A percentile compares a stretch with the other conserved stretches of the same genome.
Conservation (phyloP, 2,329 filamentous ascomycete species). For the Aspergillus nomiae region DNA sequence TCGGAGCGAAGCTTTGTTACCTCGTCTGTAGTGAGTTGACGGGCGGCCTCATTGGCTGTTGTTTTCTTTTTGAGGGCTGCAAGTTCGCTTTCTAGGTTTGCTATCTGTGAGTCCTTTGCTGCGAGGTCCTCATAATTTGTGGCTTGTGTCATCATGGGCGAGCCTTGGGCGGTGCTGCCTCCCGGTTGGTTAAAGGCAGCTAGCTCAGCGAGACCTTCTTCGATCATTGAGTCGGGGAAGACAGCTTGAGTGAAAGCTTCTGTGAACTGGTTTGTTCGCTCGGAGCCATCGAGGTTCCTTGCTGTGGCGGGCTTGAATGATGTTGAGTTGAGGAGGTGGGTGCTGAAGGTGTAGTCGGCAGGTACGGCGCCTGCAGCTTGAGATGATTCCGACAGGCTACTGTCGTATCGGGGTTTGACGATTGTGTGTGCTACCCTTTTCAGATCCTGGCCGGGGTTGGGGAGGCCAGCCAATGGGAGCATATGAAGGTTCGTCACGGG, state of each 20-base stretch:
- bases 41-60: slow-evolving; percentile 37
- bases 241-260: slow-evolving; percentile 41
- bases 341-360: slow-evolving; percentile 44
- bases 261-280: slow-evolving; percentile 32
- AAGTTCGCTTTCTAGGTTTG: slow-evolving; percentile 44
- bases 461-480: slow-evolving; percentile 61
- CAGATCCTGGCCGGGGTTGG: slow-evolving; percentile 31
- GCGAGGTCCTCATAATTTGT: slow-evolving; percentile 20
- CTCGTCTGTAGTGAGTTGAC: slow-evolving; percentile 38
- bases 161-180: slow-evolving; percentile 21
- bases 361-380: slow-evolving; percentile 42
- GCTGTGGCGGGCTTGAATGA: slow-evolving; percentile 9
- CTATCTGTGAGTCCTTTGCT: slow-evolving; percentile 29
- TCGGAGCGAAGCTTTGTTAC: slow-evolving; percentile 40
- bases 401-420: slow-evolving; percentile 69
- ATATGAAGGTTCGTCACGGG: slow-evolving; percentile 82
- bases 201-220: slow-evolving; percentile 45
- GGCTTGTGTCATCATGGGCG: slow-evolving; percentile 12
- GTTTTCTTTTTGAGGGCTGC: slow-evolving; percentile 40
- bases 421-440: slow-evolving; percentile 62
- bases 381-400: slow-evolving; percentile 38
- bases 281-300: not conserved
- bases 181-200: slow-evolving; percentile 30
- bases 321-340: slow-evolving; percentile 34
- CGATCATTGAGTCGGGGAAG: slow-evolving; percentile 41